phyloP scores from a whole-genome alignment of 495 filamentous ascomycete species.

The Neurospora sp. region DNA sequence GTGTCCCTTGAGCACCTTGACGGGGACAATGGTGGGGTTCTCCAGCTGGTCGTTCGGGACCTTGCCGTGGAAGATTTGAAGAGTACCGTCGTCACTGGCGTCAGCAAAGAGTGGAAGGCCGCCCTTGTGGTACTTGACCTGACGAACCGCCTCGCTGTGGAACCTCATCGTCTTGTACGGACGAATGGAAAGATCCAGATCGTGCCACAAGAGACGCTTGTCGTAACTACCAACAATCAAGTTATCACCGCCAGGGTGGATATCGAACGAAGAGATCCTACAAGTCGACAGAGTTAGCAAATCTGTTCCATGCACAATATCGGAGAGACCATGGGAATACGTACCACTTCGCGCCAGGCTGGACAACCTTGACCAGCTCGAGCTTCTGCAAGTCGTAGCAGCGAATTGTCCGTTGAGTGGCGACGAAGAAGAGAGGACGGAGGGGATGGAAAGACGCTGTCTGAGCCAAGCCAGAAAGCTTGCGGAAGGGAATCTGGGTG shows the following conservation, averaged over 20 bases:
- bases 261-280: slow-evolving; percentile 89
- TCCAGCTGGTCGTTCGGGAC: slow-evolving; percentile 89
- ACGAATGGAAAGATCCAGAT: slow-evolving; percentile 78
- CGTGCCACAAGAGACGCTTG: slow-evolving; percentile 89
- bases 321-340: background rate
- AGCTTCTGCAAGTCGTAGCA: slow-evolving; percentile 86
- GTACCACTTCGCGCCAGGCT: slow-evolving; percentile 67
- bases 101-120: slow-evolving; percentile 85
- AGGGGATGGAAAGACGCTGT: slow-evolving; percentile 89
- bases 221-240: slow-evolving; percentile 91
- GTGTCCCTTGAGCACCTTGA: slow-evolving; percentile 90
- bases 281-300: slow-evolving; percentile 4
- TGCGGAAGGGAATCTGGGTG: slow-evolving; percentile 89
- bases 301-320: background rate
- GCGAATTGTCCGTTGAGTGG: slow-evolving; percentile 83
- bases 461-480: slow-evolving; percentile 74
- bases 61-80: slow-evolving; percentile 95
- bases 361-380: slow-evolving; percentile 78
- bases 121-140: slow-evolving; percentile 75
- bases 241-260: slow-evolving; percentile 90
- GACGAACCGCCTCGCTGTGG: slow-evolving; percentile 80
- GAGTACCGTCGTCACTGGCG: slow-evolving; percentile 81
- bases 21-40: slow-evolving; percentile 88
- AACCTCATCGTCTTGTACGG: slow-evolving; percentile 96
- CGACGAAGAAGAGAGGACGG: slow-evolving; percentile 88